These are phyloP conservation scores for Posidonia oceanica DNA, from an alignment of 116 monocot species.

Conservation along the genomic window DNA sequence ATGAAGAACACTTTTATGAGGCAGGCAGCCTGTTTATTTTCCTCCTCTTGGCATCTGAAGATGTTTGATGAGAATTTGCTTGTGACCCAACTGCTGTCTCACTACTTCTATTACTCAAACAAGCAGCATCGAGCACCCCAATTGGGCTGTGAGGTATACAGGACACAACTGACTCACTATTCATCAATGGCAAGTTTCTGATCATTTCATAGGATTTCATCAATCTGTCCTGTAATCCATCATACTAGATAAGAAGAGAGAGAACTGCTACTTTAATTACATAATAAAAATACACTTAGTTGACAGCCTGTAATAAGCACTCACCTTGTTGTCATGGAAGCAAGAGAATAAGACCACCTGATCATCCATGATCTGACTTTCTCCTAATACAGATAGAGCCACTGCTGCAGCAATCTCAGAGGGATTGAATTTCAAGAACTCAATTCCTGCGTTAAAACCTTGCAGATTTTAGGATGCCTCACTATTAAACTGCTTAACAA, in stretches of 20 bases:
- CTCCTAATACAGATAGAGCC: constrained; percentile 22
- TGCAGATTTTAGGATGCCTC: background rate
- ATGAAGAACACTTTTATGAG: too few relatives aligned
- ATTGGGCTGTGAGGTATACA: constrained; percentile 66
- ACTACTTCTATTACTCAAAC: constrained; percentile 61
- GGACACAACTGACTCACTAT: constrained; percentile 17
- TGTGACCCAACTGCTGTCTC: constrained; percentile 27
- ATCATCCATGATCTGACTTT: constrained; percentile 11
- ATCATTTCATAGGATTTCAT: constrained; percentile 50
- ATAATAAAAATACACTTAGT: too few relatives aligned
- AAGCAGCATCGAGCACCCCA: constrained; percentile 78
- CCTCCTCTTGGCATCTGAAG: constrained; percentile 51
- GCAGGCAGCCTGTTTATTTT: constrained; percentile 16
- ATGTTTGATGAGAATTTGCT: constrained; percentile 16
- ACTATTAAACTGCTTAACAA: constrained; percentile 22
- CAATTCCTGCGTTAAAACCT: constrained; percentile 37
- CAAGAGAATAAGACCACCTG: constrained; percentile 16
- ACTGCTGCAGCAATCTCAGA: constrained; percentile 73
- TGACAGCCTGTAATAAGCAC: background rate
- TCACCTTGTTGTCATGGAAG: constrained; percentile 33
- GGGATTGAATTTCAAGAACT: constrained; percentile 48
- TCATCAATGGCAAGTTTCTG: constrained; percentile 27
- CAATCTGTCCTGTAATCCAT: constrained; percentile 52
- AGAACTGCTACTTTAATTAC: too few relatives aligned
- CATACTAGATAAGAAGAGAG: too few relatives aligned